Evolutionary conservation across 768 basidiomycete genomes (phyloP).

Genomic region (Calocera cornea): DNA sequence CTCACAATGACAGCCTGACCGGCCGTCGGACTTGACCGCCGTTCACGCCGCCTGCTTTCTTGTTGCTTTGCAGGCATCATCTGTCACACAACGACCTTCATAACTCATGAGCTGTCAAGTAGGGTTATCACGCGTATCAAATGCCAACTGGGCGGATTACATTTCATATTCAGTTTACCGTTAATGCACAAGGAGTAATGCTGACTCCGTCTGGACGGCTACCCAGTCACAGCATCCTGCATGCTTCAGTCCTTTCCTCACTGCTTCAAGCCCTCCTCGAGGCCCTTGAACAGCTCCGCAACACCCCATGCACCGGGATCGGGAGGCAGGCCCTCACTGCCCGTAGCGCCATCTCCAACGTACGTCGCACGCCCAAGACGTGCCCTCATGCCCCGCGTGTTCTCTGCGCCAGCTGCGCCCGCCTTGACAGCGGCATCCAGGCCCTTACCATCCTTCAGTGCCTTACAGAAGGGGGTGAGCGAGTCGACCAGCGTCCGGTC

Average conservation of each 20-base stretch:
- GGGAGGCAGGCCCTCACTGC: constrained; percentile 50
- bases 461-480: constrained; percentile 56
- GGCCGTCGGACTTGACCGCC: no score
- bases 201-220: background rate
- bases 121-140: no score
- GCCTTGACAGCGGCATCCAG: constrained; percentile 43
- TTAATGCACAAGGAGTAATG: background rate
- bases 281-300: constrained; percentile 30
- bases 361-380: constrained; percentile 85
- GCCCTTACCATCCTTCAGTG: constrained; percentile 29
- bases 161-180: no score
- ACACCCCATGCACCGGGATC: constrained; percentile 94
- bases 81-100: no score
- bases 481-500: constrained; percentile 91
- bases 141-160: no score
- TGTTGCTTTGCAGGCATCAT: no score
- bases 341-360: constrained; percentile 35
- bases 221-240: background rate
- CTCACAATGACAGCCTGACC: background rate
- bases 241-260: background rate
- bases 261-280: constrained; percentile 18
- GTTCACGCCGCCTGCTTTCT: no score
- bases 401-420: constrained; percentile 53
- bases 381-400: constrained; percentile 61
- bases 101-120: no score